phyloP scores from a whole-genome alignment of 768 basidiomycete genomes.

The Psilocybe tampanensis region DNA sequence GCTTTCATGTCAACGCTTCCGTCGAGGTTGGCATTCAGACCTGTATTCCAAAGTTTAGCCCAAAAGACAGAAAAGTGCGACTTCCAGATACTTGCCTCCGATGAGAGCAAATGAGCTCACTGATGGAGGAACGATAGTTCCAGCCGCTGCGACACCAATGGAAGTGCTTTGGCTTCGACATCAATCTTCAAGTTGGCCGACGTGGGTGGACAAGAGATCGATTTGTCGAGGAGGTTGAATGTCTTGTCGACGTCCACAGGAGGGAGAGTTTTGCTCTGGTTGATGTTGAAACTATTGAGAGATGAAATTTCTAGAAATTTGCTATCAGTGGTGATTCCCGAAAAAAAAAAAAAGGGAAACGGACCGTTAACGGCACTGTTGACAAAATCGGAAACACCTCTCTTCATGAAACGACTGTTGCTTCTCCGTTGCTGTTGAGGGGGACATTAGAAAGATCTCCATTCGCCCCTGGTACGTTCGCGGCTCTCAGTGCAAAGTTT shows the following conservation, averaged over 20 bases:
- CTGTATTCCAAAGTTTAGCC: constrained; percentile 19
- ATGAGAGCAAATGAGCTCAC: constrained; percentile 36
- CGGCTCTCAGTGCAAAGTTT: constrained; percentile 35
- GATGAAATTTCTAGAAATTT: constrained; percentile 22
- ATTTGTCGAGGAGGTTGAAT: constrained; percentile 32
- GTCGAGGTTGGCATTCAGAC: constrained; percentile 38
- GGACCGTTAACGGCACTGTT: constrained; percentile 28
- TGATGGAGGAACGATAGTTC: constrained; percentile 48
- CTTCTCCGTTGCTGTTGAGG: constrained; percentile 14
- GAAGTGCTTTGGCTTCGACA: constrained; percentile 31
- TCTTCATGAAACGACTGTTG: constrained; percentile 18
- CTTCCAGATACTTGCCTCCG: constrained; percentile 27
- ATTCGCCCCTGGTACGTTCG: constrained; percentile 33
- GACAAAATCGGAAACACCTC: constrained; percentile 31
- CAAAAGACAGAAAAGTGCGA: neutral
- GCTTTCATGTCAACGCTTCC: constrained; percentile 40
- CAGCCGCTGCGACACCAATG: constrained; percentile 42
- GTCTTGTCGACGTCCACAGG: constrained; percentile 33
- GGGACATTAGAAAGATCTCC: constrained; percentile 22
- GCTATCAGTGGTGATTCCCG: neutral
- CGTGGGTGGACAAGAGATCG: constrained; percentile 28
- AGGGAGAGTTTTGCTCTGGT: constrained; percentile 29
- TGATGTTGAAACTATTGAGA: constrained; percentile 33
- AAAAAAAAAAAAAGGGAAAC: constrained; percentile 5
- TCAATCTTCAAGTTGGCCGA: constrained; percentile 29